Evolutionary conservation across 352 stramenopile species (phyloP).

Genomic region (Ophiocytium majus): DNA sequence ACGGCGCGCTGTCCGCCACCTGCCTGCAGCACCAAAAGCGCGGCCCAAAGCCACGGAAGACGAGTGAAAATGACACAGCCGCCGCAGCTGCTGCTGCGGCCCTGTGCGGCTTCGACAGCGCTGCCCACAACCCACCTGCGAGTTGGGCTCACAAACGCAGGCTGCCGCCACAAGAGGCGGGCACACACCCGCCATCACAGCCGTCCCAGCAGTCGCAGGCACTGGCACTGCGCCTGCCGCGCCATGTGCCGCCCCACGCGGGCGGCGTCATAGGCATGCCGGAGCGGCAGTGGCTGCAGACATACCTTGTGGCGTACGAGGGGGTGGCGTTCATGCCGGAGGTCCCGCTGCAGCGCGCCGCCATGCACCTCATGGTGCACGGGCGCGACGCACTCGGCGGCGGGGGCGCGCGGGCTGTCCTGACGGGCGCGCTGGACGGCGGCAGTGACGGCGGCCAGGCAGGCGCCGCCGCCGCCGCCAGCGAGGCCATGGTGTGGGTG

Average conservation of each 20-base stretch:
- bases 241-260: not conserved
- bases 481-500: not conserved
- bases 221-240: not conserved
- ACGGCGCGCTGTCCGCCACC: no score
- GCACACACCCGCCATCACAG: no score
- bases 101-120: no score
- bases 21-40: no score
- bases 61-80: no score
- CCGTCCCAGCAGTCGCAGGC: no score
- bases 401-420: not conserved
- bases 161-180: no score
- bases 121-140: no score
- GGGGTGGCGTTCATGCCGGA: not conserved
- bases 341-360: not conserved
- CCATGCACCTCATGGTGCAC: not conserved
- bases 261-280: not conserved
- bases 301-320: not conserved
- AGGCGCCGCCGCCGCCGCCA: not conserved
- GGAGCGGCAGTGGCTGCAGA: not conserved
- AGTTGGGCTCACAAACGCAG: no score
- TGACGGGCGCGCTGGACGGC: no score
- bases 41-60: no score
- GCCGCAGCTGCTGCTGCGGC: no score
- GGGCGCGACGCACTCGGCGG: not conserved
- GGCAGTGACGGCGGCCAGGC: not conserved